A percentile compares a stretch with the other conserved stretches of the same genome.
These are phyloP conservation scores for Zelopaecilomyces penicillatus DNA, from an alignment of 2,329 filamentous ascomycete species.

Conservation along the genomic window DNA sequence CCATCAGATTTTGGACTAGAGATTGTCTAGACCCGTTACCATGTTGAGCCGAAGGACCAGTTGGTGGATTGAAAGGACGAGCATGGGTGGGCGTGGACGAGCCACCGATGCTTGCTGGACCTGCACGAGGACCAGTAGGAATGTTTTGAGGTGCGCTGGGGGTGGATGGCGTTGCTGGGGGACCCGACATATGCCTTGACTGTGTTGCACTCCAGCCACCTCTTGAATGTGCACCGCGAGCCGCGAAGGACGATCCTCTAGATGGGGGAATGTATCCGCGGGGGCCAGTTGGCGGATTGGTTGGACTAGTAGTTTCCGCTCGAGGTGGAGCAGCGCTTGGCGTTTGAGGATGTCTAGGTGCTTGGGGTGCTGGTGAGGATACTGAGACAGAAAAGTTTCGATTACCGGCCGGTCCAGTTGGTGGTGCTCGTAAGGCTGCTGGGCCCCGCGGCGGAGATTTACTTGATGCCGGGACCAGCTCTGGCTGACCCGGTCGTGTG, in stretches of 20 bases:
- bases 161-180: slow-evolving; percentile 31
- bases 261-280: slow-evolving; percentile 42
- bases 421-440: slow-evolving; percentile 43
- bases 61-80: slow-evolving; percentile 48
- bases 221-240: slow-evolving; percentile 27
- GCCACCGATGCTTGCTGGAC: slow-evolving; percentile 23
- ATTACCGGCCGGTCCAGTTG: slow-evolving; percentile 32
- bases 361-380: slow-evolving; percentile 26
- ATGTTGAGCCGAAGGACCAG: slow-evolving; percentile 41
- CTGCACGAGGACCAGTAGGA: slow-evolving; percentile 39
- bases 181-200: slow-evolving; percentile 24
- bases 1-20: slow-evolving; percentile 44
- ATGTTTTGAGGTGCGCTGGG: slow-evolving; percentile 32
- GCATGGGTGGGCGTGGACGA: slow-evolving; percentile 33
- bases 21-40: slow-evolving; percentile 31
- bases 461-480: slow-evolving; percentile 17
- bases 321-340: slow-evolving; percentile 24
- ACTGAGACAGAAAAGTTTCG: slow-evolving; percentile 32
- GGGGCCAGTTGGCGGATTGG: slow-evolving; percentile 45
- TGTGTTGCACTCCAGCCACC: slow-evolving; percentile 36
- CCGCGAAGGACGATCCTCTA: slow-evolving; percentile 34
- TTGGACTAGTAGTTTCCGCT: slow-evolving; percentile 36
- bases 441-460: slow-evolving; percentile 48
- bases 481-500: slow-evolving; percentile 19
- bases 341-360: slow-evolving; percentile 25